A percentile compares a stretch with the other conserved stretches of the same genome.
These are phyloP conservation scores for Pythium folliculosum DNA, from an alignment of 352 stramenopile species.

Conservation along the genomic window DNA sequence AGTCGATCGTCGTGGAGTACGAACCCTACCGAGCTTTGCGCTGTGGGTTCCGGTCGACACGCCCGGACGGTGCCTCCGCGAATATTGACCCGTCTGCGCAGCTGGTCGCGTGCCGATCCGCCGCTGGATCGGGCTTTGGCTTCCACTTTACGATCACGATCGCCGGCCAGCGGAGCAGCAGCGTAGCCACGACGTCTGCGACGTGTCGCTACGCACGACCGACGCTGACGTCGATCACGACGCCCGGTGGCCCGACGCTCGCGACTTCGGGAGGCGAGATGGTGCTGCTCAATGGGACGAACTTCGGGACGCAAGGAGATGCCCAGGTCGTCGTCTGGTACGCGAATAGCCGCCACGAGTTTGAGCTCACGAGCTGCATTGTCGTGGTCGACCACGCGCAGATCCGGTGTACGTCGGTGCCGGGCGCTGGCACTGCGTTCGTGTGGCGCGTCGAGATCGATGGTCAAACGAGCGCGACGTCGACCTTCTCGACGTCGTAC, in stretches of 20 bases:
- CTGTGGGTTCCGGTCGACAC: conserved; percentile 26
- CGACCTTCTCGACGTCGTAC: conserved; percentile 33
- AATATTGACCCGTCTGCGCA: conserved; percentile 18
- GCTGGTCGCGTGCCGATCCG: conserved; percentile 42
- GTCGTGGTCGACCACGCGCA: conserved; percentile 44
- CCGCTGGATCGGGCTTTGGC: conserved; percentile 37
- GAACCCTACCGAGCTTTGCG: conserved; percentile 34
- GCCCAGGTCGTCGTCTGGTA: conserved; percentile 38
- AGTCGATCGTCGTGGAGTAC: conserved; percentile 36
- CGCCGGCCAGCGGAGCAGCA: conserved; percentile 36
- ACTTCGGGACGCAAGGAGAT: conserved; percentile 45
- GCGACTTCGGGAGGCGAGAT: conserved; percentile 35
- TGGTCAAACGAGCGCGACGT: conserved; percentile 30
- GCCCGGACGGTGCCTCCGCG: not conserved
- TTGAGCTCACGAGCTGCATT: conserved; percentile 46
- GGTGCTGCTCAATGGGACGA: conserved; percentile 43
- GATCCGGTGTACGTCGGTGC: conserved; percentile 36
- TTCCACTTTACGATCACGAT: conserved; percentile 42
- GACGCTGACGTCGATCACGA: conserved; percentile 24
- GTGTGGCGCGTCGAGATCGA: conserved; percentile 46
- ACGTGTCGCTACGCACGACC: conserved; percentile 43
- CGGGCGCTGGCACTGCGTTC: conserved; percentile 40
- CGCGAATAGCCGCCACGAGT: conserved; percentile 40
- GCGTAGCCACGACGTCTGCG: conserved; percentile 8
- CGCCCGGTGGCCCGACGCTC: conserved; percentile 22